Conservation (phyloP, 179 eudicot genomes). For the Vitellaria paradoxa region DNA sequence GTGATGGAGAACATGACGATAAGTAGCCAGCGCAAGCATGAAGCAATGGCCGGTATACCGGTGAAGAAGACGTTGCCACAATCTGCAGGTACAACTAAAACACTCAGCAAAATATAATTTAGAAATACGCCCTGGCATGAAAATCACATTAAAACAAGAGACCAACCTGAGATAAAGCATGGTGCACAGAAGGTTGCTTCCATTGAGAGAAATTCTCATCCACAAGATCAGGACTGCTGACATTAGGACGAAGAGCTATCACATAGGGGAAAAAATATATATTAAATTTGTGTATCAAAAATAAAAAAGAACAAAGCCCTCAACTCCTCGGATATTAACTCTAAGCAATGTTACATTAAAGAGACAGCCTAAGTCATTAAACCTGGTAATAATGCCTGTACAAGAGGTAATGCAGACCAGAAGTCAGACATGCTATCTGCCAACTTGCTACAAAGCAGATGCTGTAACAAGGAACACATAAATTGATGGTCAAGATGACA, state of each 20-base stretch:
- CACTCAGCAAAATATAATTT: slow-evolving; percentile 5
- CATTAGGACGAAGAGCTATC: slow-evolving; percentile 76
- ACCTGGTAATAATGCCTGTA: slow-evolving; percentile 93
- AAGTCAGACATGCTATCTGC: slow-evolving; percentile 56
- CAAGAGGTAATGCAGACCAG: slow-evolving; percentile 77
- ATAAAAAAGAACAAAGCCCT: neutral
- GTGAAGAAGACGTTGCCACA: slow-evolving; percentile 69
- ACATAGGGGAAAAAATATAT: slow-evolving; percentile 9
- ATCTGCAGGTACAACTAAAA: slow-evolving; percentile 47
- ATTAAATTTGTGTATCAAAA: neutral
- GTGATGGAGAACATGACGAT: slow-evolving; percentile 75
- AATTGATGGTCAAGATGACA: slow-evolving; percentile 6
- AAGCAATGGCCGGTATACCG: slow-evolving; percentile 61
- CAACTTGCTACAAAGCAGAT: slow-evolving; percentile 71
- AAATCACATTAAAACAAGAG: slow-evolving; percentile 1
- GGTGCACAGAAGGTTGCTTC: slow-evolving; percentile 75
- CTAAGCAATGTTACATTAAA: neutral
- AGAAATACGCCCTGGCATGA: neutral
- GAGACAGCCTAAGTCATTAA: neutral
- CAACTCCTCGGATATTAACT: neutral
- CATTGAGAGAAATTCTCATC: slow-evolving; percentile 73
- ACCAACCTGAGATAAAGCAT: slow-evolving; percentile 72
- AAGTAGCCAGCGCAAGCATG: slow-evolving; percentile 84
- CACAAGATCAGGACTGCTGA: slow-evolving; percentile 40
- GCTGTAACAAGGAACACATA: slow-evolving; percentile 38